These are phyloP conservation scores for Aspergillus intermedius DNA, from an alignment of 2,329 filamentous ascomycete genomes.

Conservation along the genomic window DNA sequence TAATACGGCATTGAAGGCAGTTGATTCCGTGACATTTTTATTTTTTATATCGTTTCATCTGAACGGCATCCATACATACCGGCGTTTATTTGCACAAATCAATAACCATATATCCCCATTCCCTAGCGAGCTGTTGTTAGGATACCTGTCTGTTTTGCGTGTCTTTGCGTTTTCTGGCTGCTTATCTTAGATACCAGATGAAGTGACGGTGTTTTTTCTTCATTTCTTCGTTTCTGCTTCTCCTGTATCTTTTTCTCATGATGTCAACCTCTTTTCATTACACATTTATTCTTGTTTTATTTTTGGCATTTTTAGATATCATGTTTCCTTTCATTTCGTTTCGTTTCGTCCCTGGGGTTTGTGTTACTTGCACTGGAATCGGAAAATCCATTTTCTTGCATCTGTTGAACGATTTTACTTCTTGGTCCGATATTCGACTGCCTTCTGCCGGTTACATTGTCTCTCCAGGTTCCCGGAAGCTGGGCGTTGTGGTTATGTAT, in stretches of 20 bases:
- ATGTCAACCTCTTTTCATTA: neutral
- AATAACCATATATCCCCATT: neutral
- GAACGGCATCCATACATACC: conserved; percentile 1
- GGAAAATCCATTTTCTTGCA: neutral
- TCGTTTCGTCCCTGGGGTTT: conserved; percentile 1
- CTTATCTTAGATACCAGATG: conserved; percentile 22
- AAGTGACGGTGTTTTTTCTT: conserved; percentile 3
- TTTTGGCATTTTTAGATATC: conserved; percentile 8
- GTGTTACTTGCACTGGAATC: neutral
- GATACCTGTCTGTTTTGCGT: conserved; percentile 3
- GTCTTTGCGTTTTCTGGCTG: conserved; percentile 11
- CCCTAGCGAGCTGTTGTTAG: conserved; percentile 4
- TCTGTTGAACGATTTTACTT: too few relatives aligned
- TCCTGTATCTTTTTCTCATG: neutral
- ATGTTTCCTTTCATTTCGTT: conserved; percentile 1
- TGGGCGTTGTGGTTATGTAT: too few relatives aligned
- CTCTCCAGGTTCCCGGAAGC: too few relatives aligned
- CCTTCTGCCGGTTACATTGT: too few relatives aligned
- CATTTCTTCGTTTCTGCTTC: neutral
- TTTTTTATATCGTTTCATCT: neutral
- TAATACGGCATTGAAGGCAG: conserved; percentile 15
- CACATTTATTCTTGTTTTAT: neutral
- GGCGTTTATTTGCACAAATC: neutral
- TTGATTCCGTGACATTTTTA: conserved; percentile 6
- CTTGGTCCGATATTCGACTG: too few relatives aligned